Base-by-base conservation (phyloP, 768 basidiomycete genomes). In the Paxillus involutus region DNA sequence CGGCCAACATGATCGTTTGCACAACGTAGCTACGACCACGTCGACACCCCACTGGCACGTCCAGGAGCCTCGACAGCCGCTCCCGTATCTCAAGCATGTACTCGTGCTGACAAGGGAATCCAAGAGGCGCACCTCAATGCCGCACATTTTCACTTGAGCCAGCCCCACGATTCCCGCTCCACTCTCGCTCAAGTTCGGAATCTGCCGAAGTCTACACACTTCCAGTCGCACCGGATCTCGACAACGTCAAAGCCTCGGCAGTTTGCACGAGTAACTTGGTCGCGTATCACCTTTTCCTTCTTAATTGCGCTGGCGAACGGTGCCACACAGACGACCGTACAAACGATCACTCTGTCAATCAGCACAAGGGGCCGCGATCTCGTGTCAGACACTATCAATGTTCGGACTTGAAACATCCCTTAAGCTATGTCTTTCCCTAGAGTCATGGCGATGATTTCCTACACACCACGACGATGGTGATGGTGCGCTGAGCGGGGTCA, bases 251-350 rank as follows among this genome's bases (percentile, higher is more conserved):
- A 21, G 21, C 21, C 21, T 21, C 21, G 21, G 10, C 26, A 83
- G 82, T 79, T 76, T 57, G 64, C 74, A 32, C 73, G 78, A 54
- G 71, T 81, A 47, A 82, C 79, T 7, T 60, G 79, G 32, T 80
- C 77, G 19, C 77, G 73, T 10, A 75, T 72, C 62, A 82, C 80
- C 33, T 71, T 75, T 5, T 57, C 72, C 35, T 78, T 81, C 60
- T 64, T 76, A 39, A 67, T 82, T 52, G 74, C 78, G 29, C 57
- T 83, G 44, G 41, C 73, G 26, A 72, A 71, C 50, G 78, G 74
- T 52, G 48, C 76, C 40, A 62, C 71, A 29, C 75, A 82, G 46
- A 71, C 68, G 52, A 59, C 68, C 12, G 59, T 81, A 10, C 80
- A 81, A 56, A 66, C 65, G 13, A 45, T 74, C 21, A 64, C 75